These are phyloP conservation scores for Cryphonectria japonica DNA, from an alignment of 2,329 filamentous ascomycete genomes.

Conservation along the genomic window DNA sequence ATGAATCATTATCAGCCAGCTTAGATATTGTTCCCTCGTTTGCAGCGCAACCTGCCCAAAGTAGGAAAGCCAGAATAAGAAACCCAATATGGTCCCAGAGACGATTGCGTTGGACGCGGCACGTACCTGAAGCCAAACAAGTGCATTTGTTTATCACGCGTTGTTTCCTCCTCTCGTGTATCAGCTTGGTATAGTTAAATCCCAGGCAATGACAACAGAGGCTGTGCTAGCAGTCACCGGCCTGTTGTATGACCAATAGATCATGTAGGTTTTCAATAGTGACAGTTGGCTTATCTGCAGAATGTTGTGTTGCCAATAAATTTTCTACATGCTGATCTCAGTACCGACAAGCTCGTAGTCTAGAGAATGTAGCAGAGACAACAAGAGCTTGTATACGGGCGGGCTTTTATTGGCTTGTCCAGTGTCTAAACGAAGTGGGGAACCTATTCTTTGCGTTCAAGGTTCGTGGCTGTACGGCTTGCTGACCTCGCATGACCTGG, in stretches of 20 bases:
- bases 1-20: not conserved
- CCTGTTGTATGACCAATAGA: not conserved
- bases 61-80: not conserved
- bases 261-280: not conserved
- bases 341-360: not conserved
- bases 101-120: not conserved
- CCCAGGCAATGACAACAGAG: not conserved
- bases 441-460: not conserved
- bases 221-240: constrained; percentile 2
- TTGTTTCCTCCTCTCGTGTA: not conserved
- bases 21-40: not conserved
- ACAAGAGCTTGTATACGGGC: not conserved
- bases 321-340: not conserved
- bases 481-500: not conserved
- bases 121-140: not conserved
- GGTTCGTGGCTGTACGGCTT: not conserved
- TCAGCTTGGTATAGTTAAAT: not conserved
- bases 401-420: not conserved
- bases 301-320: not conserved
- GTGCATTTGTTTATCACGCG: not conserved
- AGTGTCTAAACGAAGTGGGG: not conserved
- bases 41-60: not conserved
- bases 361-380: not conserved
- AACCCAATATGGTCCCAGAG: not conserved
- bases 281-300: not conserved